These are phyloP conservation scores for Apostasia shenzhenica DNA, from an alignment of 106 monocot genomes.

Conservation along the genomic window DNA sequence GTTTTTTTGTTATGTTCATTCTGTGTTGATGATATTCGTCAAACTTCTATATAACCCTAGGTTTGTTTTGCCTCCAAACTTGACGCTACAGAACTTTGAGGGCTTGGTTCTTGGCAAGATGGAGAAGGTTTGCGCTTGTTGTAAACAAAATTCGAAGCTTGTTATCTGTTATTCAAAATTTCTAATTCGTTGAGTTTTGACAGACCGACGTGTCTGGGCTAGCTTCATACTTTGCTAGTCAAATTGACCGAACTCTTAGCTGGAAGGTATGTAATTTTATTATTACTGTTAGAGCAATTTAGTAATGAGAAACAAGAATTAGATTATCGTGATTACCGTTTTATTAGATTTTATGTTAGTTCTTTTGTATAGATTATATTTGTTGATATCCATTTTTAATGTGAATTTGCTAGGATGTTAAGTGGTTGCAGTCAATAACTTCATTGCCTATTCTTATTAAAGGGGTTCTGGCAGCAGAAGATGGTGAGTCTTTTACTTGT, in stretches of 20 bases:
- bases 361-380: too few species aligned
- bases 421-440: slow-evolving; percentile 52
- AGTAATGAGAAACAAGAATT: too few species aligned
- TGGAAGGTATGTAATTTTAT: slow-evolving; percentile 46
- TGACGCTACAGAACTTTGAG: slow-evolving; percentile 64
- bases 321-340: too few species aligned
- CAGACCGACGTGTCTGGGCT: slow-evolving; percentile 61
- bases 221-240: slow-evolving; percentile 46
- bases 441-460: slow-evolving; percentile 40
- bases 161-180: background rate
- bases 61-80: slow-evolving; percentile 45
- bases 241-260: slow-evolving; percentile 52
- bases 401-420: slow-evolving; percentile 21
- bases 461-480: slow-evolving; percentile 42
- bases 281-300: too few species aligned
- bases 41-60: slow-evolving; percentile 7
- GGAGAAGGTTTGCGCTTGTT: slow-evolving; percentile 30
- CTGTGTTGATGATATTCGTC: too few species aligned
- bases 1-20: too few species aligned
- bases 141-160: background rate
- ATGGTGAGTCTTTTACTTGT: slow-evolving; percentile 17
- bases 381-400: too few species aligned
- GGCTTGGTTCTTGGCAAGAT: slow-evolving; percentile 45
- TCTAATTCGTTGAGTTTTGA: slow-evolving; percentile 1
- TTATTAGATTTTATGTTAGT: too few species aligned